phyloP scores from a whole-genome alignment of 2,329 filamentous ascomycete species.

The Sclerotiophoma versabilis region DNA sequence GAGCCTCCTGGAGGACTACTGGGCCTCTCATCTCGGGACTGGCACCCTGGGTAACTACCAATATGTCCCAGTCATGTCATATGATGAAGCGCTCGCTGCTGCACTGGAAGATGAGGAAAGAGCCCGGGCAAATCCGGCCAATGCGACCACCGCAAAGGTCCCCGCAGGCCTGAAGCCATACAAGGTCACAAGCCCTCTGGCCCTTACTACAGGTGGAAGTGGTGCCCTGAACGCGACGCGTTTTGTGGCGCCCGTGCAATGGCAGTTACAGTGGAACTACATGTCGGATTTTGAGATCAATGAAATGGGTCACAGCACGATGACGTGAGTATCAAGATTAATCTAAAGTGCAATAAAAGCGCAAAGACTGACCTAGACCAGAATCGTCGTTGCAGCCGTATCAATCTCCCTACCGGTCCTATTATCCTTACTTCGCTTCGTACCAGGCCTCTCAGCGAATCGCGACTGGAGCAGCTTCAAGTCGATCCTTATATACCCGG shows the following conservation, averaged over 20 bases:
- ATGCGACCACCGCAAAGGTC: neutral
- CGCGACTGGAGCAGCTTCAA: neutral
- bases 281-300: neutral
- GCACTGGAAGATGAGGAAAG: neutral
- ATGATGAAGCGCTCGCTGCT: neutral
- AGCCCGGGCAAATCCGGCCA: neutral
- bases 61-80: slow-evolving; percentile 11
- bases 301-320: neutral
- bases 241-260: neutral
- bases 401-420: neutral
- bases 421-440: neutral
- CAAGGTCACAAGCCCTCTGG: neutral
- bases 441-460: neutral
- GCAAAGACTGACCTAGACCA: neutral
- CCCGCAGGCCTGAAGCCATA: neutral
- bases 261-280: neutral
- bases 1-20: slow-evolving; percentile 25
- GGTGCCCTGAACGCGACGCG: neutral
- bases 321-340: neutral
- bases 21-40: slow-evolving; percentile 20
- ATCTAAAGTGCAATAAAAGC: too few species aligned
- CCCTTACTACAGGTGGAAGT: neutral
- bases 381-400: neutral
- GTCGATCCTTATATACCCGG: neutral
- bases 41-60: slow-evolving; percentile 15